Evolutionary conservation across 2,329 filamentous ascomycete species (phyloP).

Genomic region (Colletotrichum coccodes): DNA sequence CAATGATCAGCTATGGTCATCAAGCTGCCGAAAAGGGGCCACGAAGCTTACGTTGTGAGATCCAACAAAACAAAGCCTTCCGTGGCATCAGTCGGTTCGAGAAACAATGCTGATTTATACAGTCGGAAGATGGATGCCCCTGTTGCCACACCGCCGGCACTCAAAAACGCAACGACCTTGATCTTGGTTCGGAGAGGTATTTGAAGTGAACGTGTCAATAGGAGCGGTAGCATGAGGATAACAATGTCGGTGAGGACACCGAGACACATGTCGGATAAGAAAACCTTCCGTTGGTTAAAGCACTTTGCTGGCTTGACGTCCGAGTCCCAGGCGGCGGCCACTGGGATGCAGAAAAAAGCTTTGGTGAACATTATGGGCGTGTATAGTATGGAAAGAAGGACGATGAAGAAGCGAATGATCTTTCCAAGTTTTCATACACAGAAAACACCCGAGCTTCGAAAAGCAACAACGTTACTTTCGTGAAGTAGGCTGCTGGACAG

Average conservation of each 20-base stretch:
- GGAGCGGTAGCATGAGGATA: constrained; percentile 44
- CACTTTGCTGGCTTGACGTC: constrained; percentile 36
- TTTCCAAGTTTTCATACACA: constrained; percentile 35
- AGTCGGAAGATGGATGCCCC: constrained; percentile 40
- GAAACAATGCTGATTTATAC: neutral
- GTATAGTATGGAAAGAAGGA: constrained; percentile 37
- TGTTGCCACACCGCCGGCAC: constrained; percentile 40
- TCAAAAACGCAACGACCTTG: constrained; percentile 42
- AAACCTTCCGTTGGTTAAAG: constrained; percentile 39
- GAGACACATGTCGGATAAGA: constrained; percentile 43
- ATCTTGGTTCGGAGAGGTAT: constrained; percentile 41
- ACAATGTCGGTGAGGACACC: constrained; percentile 44
- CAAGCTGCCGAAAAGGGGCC: too few relatives aligned
- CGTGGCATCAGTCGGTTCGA: too few relatives aligned
- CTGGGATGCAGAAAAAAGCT: constrained; percentile 35
- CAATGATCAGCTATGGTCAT: neutral
- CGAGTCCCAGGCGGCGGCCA: constrained; percentile 36
- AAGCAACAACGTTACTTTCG: constrained; percentile 42
- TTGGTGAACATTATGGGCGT: constrained; percentile 40
- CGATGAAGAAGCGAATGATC: constrained; percentile 40
- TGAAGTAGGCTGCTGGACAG: constrained; percentile 40
- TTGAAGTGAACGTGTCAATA: constrained; percentile 41
- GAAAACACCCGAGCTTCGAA: constrained; percentile 44
- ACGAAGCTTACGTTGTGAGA: constrained; percentile 4
- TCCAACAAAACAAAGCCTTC: constrained; percentile 2